These are phyloP conservation scores for Cryptomeria japonica DNA, from an alignment of 75 land plant genomes.

Conservation along the genomic window DNA sequence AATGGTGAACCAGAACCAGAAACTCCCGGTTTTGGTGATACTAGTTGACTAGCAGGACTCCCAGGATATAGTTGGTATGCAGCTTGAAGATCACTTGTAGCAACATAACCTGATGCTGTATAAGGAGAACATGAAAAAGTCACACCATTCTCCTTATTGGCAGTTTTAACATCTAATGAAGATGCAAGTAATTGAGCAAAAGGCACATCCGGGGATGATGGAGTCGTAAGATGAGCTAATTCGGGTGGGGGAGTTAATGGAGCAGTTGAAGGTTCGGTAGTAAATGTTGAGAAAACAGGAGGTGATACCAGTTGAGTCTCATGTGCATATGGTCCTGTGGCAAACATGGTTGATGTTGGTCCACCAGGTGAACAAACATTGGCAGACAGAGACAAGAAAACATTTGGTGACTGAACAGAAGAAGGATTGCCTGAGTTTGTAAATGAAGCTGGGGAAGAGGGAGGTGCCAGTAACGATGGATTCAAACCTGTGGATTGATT, in stretches of 20 bases:
- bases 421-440: slow-evolving; percentile 77
- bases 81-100: slow-evolving; percentile 63
- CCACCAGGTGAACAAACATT: slow-evolving; percentile 79
- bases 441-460: slow-evolving; percentile 90
- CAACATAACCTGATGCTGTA: slow-evolving; percentile 52
- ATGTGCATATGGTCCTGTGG: slow-evolving; percentile 92
- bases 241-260: slow-evolving; percentile 99
- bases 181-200: slow-evolving; percentile 89
- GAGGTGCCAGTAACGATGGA: slow-evolving; percentile 69
- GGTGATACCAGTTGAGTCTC: slow-evolving; percentile 90
- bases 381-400: slow-evolving; percentile 61
- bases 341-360: slow-evolving; percentile 78
- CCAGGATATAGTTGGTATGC: slow-evolving; percentile 85
- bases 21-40: slow-evolving; percentile 71
- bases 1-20: slow-evolving; percentile 53
- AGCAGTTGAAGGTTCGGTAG: slow-evolving; percentile 98
- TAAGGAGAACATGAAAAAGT: slow-evolving; percentile 24
- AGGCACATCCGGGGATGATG: slow-evolving; percentile 99
- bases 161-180: slow-evolving; percentile 48
- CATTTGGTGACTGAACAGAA: slow-evolving; percentile 78
- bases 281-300: slow-evolving; percentile 91
- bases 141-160: slow-evolving; percentile 36
- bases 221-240: slow-evolving; percentile 91
- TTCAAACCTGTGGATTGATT: slow-evolving; percentile 43
- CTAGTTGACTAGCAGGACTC: slow-evolving; percentile 81